Base-by-base conservation (phyloP, 2,329 filamentous ascomycete genomes). In the Bretziella fagacearum region DNA sequence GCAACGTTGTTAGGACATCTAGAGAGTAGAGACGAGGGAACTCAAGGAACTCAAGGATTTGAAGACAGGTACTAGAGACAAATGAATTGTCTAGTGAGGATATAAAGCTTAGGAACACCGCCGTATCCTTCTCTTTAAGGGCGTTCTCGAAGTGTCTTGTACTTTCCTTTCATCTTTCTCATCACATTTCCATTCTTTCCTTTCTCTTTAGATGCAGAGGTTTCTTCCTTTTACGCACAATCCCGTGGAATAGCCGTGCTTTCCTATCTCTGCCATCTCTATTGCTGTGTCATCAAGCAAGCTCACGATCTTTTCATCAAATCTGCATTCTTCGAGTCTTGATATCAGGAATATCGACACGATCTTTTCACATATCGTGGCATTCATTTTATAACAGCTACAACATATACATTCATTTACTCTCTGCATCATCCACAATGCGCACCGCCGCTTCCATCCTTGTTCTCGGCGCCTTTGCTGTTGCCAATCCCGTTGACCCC, bases 261-360 rank as follows among this genome's bases (percentile, higher is more conserved):
- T 35, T 45, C 42, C 22, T 26, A 26, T 44, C n/a, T 22, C 13
- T 32, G 33, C 42, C 8, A 20, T 45, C 22, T 32, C 11, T 40
- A 26, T 29, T 36, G 4, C 15, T 46, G 8, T 39, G 18, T 23
- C 18, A 39, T 39, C 17, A 39, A 39, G 35, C 35, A 39, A n/a
- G 8, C 15, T 10, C 35, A 39, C 35, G 18, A 39, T 39, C 18
- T 39, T 39, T 39, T 39, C 27, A 39, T 10, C 35, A 20, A 15
- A 26, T 46, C 7, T 18, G 10, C 17, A 27, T n/a, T 22, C 36
- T 41, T 15, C 4, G 10, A n/a, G 15, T 8, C 23, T n/a, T 27
- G 33, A 30, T 47, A 40, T 44, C 36, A 41, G 47, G 26, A 25
- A 49, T 49, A 46, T 41, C 23, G 6, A 27, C 35, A 15, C 22